Percentiles rank a stretch among this genome's conserved stretches.
Evolutionary conservation across 768 basidiomycete species (phyloP).

Genomic region (Leccinum disarticulatum): DNA sequence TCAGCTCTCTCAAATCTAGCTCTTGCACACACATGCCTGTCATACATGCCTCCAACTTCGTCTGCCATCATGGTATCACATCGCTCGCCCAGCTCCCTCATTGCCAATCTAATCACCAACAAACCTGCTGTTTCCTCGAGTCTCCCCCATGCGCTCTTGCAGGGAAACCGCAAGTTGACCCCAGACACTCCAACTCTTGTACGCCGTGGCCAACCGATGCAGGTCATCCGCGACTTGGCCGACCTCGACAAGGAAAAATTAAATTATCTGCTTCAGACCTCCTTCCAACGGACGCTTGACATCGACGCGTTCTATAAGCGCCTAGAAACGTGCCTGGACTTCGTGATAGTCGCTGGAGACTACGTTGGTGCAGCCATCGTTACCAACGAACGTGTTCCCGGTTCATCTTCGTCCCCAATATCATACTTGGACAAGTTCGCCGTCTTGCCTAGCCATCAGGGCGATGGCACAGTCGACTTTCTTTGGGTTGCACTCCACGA

Average conservation of each 20-base stretch:
- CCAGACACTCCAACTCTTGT: constrained; percentile 91
- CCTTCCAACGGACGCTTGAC: constrained; percentile 77
- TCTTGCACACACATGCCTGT: constrained; percentile 82
- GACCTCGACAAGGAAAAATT: constrained; percentile 77
- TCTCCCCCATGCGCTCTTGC: constrained; percentile 89
- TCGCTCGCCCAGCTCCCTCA: constrained; percentile 91
- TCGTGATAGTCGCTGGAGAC: constrained; percentile 91
- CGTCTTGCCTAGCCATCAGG: constrained; percentile 91
- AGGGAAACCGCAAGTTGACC: constrained; percentile 82
- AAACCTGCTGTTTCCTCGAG: constrained; percentile 96
- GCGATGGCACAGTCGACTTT: constrained; percentile 98
- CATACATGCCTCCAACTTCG: constrained; percentile 89
- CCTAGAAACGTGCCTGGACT: constrained; percentile 77
- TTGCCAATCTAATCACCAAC: constrained; percentile 97
- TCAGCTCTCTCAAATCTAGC: constrained; percentile 84
- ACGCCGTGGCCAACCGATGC: constrained; percentile 84
- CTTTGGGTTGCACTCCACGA: constrained; percentile 98
- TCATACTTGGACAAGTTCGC: constrained; percentile 99
- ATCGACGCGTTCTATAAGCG: constrained; percentile 75
- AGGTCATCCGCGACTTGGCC: constrained; percentile 67
- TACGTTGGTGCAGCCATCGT: constrained; percentile 95
- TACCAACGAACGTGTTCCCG: constrained; percentile 57
- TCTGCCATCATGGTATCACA: constrained; percentile 98
- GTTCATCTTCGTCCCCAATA: constrained; percentile 44
- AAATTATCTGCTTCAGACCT: constrained; percentile 81